Evolutionary conservation across 305 asterid species (phyloP).

Genomic region (Euphrasia arctica): DNA sequence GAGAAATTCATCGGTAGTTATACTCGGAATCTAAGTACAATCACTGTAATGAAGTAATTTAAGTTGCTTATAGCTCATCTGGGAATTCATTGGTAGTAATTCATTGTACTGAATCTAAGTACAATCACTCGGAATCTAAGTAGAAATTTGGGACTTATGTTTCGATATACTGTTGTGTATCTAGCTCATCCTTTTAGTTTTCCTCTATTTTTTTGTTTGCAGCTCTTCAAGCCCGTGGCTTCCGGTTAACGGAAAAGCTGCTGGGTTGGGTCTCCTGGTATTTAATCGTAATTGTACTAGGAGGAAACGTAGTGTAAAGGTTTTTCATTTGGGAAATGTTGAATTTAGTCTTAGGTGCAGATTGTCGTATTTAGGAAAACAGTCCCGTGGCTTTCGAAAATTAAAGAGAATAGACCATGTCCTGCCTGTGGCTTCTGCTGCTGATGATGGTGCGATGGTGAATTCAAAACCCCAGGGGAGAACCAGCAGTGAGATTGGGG

Average conservation of each 20-base stretch:
- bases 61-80: not conserved
- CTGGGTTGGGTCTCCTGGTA: constrained; percentile 40
- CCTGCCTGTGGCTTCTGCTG: constrained; percentile 73
- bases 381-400: constrained; percentile 34
- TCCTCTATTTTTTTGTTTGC: constrained; percentile 34
- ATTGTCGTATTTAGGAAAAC: constrained; percentile 36
- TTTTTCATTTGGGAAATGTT: constrained; percentile 39
- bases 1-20: too few relatives aligned
- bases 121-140: not conserved
- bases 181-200: constrained; percentile 33
- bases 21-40: too few relatives aligned
- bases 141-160: not conserved
- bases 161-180: constrained; percentile 12
- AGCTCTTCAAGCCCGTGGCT: constrained; percentile 58
- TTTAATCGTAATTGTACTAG: constrained; percentile 39
- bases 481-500: constrained; percentile 53
- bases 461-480: constrained; percentile 67
- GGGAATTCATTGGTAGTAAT: too few relatives aligned
- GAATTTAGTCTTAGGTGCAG: constrained; percentile 36
- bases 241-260: constrained; percentile 45
- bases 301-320: constrained; percentile 48
- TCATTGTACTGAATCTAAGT: too few relatives aligned
- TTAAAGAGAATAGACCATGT: constrained; percentile 44
- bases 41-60: not conserved
- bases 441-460: constrained; percentile 85